Base-by-base conservation (phyloP, 2,329 filamentous ascomycete species). In the Pezicula neosporulosa region DNA sequence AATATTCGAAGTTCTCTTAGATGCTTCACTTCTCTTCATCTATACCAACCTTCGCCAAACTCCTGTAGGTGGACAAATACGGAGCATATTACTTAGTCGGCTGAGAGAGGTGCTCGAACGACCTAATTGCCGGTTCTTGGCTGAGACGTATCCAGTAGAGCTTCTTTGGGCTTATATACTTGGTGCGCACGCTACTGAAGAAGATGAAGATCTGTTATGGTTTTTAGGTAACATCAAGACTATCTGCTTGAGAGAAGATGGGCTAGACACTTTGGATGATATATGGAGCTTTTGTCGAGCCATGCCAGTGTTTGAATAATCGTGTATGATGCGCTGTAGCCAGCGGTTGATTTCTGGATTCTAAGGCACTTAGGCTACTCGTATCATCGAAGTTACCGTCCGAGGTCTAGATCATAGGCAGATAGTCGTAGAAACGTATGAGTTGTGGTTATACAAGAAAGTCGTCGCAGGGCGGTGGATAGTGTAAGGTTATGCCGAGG, bases 1-100 rank as follows among this genome's bases (percentile, higher is more conserved):
- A 39, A 39, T 39, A n/a, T 39, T 18, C 21, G 16, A 18, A 18
- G 13, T 38, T 19, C 45, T 47, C 21, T n/a, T 38, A 8, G 35
- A 38, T 16, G 35, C 45, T 19, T 30, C 16, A 24, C 37, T 47
- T 16, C n/a, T 47, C 9, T 38, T 36, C 18, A 47, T 47, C 12
- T 47, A 47, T 8, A 47, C 45, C 9, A 38, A 47, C 21, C 30
- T 47, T 4, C 45, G 45, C n/a, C 45, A 47, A 38, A 38, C 30
- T 12, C 45, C 33, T 10, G 45, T 47, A 8, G 45, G 33, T 6
- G 33, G n/a, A 38, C 12, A 24, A 18, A 38, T 47, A 2, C 45
- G 45, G 18, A 19, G 15, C 28, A 21, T n/a, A 13, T 9, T 47
- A 24, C 24, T 21, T 24, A 27, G 12, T 24, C 45, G 45, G 13